Evolutionary conservation across 345 rosid species (phyloP).

Genomic region (Aethionema arabicum): DNA sequence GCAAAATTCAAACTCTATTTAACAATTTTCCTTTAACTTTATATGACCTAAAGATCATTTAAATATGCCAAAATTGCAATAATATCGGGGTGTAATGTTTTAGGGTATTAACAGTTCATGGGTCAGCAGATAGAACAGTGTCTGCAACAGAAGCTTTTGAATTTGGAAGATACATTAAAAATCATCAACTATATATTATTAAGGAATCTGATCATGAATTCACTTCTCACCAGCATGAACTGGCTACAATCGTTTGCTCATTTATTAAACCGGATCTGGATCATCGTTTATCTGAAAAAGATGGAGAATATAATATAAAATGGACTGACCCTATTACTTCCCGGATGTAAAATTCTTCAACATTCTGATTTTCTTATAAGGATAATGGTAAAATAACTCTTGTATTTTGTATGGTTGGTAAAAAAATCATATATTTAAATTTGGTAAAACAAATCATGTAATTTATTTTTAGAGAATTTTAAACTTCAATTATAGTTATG

Average conservation of each 20-base stretch:
- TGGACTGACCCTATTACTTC: constrained; percentile 23
- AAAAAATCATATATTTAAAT: no score
- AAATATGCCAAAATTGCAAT: no score
- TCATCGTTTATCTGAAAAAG: not conserved
- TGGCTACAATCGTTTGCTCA: constrained; percentile 48
- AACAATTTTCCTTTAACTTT: no score
- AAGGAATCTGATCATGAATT: constrained; percentile 91
- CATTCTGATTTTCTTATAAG: no score
- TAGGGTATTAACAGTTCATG: constrained; percentile 89
- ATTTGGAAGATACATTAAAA: constrained; percentile 58
- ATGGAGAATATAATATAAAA: constrained; percentile 7
- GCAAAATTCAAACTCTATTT: no score
- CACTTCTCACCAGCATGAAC: constrained; percentile 63
- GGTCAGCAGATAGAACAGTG: constrained; percentile 62
- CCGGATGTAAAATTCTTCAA: constrained; percentile 22
- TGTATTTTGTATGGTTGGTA: no score
- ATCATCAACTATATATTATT: constrained; percentile 58
- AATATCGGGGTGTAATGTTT: not conserved
- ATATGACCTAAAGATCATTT: no score
- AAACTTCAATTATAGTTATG: no score
- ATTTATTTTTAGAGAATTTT: no score
- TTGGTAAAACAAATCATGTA: no score
- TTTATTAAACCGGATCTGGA: constrained; percentile 44
- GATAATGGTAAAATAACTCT: no score
- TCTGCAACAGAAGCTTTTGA: constrained; percentile 60